Percentiles rank a stretch among this genome's conserved stretches.
These are phyloP conservation scores for Emmonsiellopsis sp. DNA, from an alignment of 2,329 filamentous ascomycete genomes.

Conservation along the genomic window DNA sequence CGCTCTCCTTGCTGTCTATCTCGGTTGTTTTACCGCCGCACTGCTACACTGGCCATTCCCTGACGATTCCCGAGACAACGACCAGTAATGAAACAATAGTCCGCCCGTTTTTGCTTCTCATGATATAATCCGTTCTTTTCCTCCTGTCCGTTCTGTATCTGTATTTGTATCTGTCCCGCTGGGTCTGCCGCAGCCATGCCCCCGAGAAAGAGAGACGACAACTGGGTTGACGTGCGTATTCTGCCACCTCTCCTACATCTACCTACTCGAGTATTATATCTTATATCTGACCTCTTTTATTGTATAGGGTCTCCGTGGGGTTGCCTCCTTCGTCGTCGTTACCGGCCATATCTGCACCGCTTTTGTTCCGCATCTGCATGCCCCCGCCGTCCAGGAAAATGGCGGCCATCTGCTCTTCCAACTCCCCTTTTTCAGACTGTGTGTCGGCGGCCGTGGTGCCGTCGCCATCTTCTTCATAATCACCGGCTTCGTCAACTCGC, in stretches of 20 bases:
- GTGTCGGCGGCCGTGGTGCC: constrained; percentile 16
- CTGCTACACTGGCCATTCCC: background rate
- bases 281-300: background rate
- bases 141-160: background rate
- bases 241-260: background rate
- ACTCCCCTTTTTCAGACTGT: constrained; percentile 19
- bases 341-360: constrained; percentile 34
- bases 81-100: background rate
- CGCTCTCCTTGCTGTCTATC: too few relatives aligned
- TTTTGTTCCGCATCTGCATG: constrained; percentile 32
- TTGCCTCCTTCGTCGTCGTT: constrained; percentile 36
- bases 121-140: background rate
- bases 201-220: constrained; percentile 14
- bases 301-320: constrained; percentile 32
- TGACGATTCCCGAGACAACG: background rate
- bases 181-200: background rate
- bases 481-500: constrained; percentile 23
- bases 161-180: background rate
- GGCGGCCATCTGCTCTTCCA: constrained; percentile 16
- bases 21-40: too few relatives aligned
- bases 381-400: constrained; percentile 20
- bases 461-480: constrained; percentile 24
- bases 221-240: constrained; percentile 17
- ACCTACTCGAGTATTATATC: background rate
- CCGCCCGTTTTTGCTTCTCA: background rate